A percentile compares a stretch with the other conserved stretches of the same genome.
phyloP scores from a whole-genome alignment of 345 rosid genomes.

The Salix dunnii region DNA sequence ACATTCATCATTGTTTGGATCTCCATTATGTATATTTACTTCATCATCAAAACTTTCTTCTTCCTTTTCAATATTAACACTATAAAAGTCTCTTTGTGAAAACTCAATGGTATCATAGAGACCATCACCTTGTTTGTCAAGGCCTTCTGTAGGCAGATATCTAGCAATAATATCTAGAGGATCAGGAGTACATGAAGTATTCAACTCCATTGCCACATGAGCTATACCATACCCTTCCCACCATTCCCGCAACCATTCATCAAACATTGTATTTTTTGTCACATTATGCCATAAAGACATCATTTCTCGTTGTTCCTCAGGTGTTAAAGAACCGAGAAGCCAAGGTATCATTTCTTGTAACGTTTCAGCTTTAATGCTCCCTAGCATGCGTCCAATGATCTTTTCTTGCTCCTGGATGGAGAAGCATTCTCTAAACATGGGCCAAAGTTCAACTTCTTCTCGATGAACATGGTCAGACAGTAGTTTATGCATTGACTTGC shows the following conservation, averaged over 20 bases:
- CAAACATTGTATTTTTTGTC: conserved; percentile 74
- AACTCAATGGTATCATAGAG: conserved; percentile 14
- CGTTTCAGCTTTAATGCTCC: conserved; percentile 64
- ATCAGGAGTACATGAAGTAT: conserved; percentile 36
- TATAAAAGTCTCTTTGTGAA: conserved; percentile 12
- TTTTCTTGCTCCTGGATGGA: conserved; percentile 70
- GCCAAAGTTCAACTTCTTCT: conserved; percentile 80
- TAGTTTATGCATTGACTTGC: conserved; percentile 60
- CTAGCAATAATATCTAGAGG: conserved; percentile 58
- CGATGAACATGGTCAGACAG: conserved; percentile 60
- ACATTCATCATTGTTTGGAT: conserved; percentile 17
- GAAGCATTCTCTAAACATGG: conserved; percentile 54
- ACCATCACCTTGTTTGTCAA: conserved; percentile 25
- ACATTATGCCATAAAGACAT: conserved; percentile 62
- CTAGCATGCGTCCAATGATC: conserved; percentile 61
- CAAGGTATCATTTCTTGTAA: conserved; percentile 77
- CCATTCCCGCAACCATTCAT: conserved; percentile 84
- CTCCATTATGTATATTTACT: conserved; percentile 19
- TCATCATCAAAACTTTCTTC: conserved; percentile 15
- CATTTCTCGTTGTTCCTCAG: conserved; percentile 50
- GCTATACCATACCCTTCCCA: conserved; percentile 47
- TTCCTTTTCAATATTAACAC: conserved; percentile 19
- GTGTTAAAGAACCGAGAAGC: conserved; percentile 56
- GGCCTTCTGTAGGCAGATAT: conserved; percentile 47
- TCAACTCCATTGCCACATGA: conserved; percentile 29